Base-by-base conservation (phyloP, 2,329 filamentous ascomycete genomes). In the Penicillium nordicum region DNA sequence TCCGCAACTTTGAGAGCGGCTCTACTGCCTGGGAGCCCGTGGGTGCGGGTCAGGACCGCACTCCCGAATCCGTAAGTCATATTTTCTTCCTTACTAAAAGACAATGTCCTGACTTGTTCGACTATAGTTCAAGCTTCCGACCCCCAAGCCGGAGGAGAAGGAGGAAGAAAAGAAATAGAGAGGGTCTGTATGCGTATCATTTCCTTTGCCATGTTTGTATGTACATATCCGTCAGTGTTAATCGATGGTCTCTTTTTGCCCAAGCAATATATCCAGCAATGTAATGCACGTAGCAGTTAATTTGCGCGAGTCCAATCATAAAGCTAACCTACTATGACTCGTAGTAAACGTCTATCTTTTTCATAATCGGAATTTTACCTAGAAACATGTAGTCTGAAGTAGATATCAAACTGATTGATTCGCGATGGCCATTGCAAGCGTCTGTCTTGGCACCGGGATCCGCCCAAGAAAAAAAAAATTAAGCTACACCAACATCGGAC, bases 1-100 rank as follows among this genome's bases (percentile, higher is more conserved):
- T 95, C 86, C 87, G 94, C 68, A 97, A 99, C 80, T 99, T 99
- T 72, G 92, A 97, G 79, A 92, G 92, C 59, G 91, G 92, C 55
- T 86, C 86, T 45, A 86, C 87, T 63, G 83, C 80, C 40, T 89
- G 86, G 83, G 83, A 89, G 74, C 86, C 86, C 69, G 85, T 89
- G 67, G 86, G 87, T 59, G 75, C 81, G 58, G 93, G 93, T 67
- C 77, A 85, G 54, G 86, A 96, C 76, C 84, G 84, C 72, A 96
- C 83, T 69, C 93, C 93, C 29, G 90, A 94, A 63, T 74, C 79
- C 64, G 81, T 82, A 73, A 67, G 70, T 82, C 77, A 14, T n/a
- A 8, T 50, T 41, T 12, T n/a, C 34, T 27, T 6, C 9, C n/a
- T 30, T 25, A 23, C 7, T 10, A 40, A 55, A 21, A 5, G 16